Conservation (phyloP, 1,284 basidiomycete species). For the Ceratobasidium sp. region DNA sequence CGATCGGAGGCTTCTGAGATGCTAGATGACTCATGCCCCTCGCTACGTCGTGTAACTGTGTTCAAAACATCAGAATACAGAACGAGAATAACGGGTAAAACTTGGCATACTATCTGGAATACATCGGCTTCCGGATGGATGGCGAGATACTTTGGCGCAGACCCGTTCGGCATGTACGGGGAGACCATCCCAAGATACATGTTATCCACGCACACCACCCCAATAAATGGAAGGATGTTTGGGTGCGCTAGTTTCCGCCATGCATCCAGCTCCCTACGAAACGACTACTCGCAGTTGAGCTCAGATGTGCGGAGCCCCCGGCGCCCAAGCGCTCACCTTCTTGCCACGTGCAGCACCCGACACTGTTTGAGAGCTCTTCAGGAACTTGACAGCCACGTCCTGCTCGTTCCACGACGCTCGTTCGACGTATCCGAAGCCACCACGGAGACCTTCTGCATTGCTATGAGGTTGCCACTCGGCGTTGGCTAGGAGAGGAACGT, state of each 20-base stretch:
- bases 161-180: constrained; percentile 1
- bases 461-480: constrained; percentile 36
- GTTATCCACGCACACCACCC: constrained; percentile 2
- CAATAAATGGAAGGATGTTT: not conserved
- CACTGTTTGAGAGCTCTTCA: not conserved
- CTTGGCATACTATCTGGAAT: not conserved
- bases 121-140: not conserved
- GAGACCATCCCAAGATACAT: not conserved
- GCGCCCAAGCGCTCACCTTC: not conserved
- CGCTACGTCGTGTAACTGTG: constrained; percentile 35
- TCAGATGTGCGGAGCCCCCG: too few species aligned
- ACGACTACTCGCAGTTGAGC: not conserved
- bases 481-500: constrained; percentile 28
- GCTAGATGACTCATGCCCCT: constrained; percentile 38
- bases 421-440: constrained; percentile 14
- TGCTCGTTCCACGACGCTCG: constrained; percentile 1
- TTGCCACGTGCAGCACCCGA: not conserved
- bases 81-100: not conserved
- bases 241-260: not conserved
- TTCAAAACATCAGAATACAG: not conserved
- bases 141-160: not conserved
- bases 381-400: not conserved
- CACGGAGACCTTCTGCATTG: constrained; percentile 11
- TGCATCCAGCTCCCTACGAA: not conserved
- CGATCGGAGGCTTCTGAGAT: constrained; percentile 28